These are phyloP conservation scores for Dioscorea alata DNA, from an alignment of 106 monocot genomes.

Conservation along the genomic window DNA sequence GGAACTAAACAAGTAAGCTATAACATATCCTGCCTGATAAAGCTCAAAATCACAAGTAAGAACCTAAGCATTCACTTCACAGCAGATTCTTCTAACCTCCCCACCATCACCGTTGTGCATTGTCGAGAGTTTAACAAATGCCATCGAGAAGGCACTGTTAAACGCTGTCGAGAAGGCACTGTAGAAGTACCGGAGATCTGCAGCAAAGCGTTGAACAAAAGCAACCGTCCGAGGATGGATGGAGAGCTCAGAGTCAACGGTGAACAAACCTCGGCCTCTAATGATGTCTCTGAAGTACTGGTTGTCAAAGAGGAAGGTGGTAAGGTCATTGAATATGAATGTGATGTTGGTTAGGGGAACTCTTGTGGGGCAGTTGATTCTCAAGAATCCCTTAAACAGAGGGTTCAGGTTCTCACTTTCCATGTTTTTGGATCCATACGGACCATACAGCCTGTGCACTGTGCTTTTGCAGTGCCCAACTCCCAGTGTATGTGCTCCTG, in stretches of 20 bases:
- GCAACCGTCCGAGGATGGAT: not conserved
- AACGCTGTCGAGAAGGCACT: not conserved
- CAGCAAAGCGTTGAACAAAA: not conserved
- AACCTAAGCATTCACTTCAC: not conserved
- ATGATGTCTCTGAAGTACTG: not conserved
- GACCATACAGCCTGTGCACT: too few species aligned
- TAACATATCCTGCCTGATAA: too few species aligned
- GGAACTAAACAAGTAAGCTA: too few species aligned
- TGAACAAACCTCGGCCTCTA: not conserved
- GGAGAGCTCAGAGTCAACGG: not conserved
- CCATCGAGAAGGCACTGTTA: too few species aligned
- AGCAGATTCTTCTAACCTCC: not conserved
- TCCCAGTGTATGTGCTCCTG: too few species aligned
- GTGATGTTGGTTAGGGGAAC: not conserved
- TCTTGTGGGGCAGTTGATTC: not conserved
- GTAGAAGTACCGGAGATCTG: not conserved
- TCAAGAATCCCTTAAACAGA: not conserved
- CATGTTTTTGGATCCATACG: too few species aligned
- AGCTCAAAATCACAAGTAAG: too few species aligned
- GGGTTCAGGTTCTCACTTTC: not conserved
- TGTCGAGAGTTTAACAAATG: not conserved
- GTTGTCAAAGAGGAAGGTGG: not conserved
- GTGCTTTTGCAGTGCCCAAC: too few species aligned
- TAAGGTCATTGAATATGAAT: not conserved
- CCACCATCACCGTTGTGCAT: not conserved